Base-by-base conservation (phyloP, 2,329 filamentous ascomycete genomes). In the Cercospora zeina region DNA sequence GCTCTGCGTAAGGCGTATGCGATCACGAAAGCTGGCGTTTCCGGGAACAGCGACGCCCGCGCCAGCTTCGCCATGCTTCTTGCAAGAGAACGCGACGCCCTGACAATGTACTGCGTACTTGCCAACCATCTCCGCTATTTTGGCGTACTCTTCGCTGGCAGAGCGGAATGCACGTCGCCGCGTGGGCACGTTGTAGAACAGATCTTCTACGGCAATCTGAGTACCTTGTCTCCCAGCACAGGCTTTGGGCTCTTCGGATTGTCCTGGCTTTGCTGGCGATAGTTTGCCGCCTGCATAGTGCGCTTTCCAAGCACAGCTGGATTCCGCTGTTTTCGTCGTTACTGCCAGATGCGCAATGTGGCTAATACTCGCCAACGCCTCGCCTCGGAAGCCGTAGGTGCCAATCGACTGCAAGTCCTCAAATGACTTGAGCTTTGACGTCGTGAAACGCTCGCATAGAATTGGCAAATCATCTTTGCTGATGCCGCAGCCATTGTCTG, bases 311-410 rank as follows among this genome's bases (percentile, higher is more conserved):
- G 95, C 95, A 76, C 91, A 90, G 68, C 86, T 88, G 0, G 93
- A 96, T 47, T 91, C 87, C 62, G 89, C 89, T 1, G 93, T 97
- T 75, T 92, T 96, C 7, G 96, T 99, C 1, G 93, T 97, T 47
- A 99, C 91, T 3, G 89, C 91, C 21, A 99, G 82, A 79, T 99
- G 96, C 34, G 96, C 93, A 70, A 99, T 97, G 74, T 99, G 95
- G 73, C 93, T 97, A 75, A 99, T 99, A 77, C 95, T 97, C 13
- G 95, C 95, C 59, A 99, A 79, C 3, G 95, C 95, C 77, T 99
- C 95, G 59, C 95, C 95, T 58, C 95, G 89, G 73, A 99, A 99
- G n/a, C 95, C 95, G 75, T 99, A 99, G 1, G 95, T 97, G 55
- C 87, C 88, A 67, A 99, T 97, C 4, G 88, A 90, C 42, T 86